These are phyloP conservation scores for Microcyclosporella mali DNA, from an alignment of 2,329 filamentous ascomycete species.

Conservation along the genomic window DNA sequence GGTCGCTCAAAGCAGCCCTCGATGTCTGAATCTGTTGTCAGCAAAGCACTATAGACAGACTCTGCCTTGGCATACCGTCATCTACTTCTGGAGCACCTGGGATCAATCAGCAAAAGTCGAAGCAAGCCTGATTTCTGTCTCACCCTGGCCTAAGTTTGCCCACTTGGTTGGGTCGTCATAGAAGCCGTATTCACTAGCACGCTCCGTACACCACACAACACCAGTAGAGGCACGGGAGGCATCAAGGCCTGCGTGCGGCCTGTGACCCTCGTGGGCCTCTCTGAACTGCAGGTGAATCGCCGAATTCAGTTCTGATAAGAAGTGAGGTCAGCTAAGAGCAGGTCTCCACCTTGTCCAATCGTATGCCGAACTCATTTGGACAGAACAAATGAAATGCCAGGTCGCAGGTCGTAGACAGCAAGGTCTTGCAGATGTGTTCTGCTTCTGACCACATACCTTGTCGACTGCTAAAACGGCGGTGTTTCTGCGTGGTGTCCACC, in stretches of 20 bases:
- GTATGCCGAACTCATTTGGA: no score
- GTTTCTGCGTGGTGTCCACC: no score
- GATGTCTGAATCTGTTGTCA: conserved; percentile 60
- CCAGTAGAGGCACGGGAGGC: conserved; percentile 82
- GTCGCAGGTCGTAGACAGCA: no score
- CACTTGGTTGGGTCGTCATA: conserved; percentile 70
- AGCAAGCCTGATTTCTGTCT: no score
- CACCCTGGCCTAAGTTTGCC: conserved; percentile 80
- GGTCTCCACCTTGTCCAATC: no score
- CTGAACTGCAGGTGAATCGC: conserved; percentile 86
- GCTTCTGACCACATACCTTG: no score
- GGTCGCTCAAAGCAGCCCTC: conserved; percentile 82
- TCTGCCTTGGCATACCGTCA: conserved; percentile 62
- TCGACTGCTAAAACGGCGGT: no score
- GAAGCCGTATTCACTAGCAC: conserved; percentile 83
- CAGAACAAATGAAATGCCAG: no score
- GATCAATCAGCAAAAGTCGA: no score
- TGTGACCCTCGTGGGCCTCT: conserved; percentile 81
- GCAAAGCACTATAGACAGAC: conserved; percentile 48
- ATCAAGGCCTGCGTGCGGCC: conserved; percentile 85
- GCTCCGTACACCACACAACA: conserved; percentile 88
- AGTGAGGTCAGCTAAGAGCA: conserved; percentile 9
- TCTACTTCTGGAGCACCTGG: conserved; percentile 93
- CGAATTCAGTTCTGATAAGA: conserved; percentile 63
- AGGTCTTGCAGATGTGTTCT: no score